These are phyloP conservation scores for Claviceps sp. DNA, from an alignment of 2,329 filamentous ascomycete species.

Conservation along the genomic window DNA sequence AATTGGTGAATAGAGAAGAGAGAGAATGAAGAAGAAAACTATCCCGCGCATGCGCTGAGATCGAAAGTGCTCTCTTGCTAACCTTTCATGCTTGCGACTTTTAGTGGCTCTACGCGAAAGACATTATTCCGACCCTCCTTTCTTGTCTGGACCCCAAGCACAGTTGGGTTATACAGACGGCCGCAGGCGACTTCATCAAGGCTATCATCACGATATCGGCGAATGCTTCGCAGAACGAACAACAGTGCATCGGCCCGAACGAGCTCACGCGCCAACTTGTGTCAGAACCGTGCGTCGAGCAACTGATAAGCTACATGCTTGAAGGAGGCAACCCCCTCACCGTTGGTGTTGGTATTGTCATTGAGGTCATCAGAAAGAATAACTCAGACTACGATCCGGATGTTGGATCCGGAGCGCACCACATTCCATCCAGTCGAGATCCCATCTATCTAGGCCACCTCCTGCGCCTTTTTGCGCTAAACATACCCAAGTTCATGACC, in stretches of 20 bases:
- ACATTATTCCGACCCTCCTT: constrained; percentile 75
- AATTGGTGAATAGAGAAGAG: no score
- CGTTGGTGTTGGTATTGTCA: constrained; percentile 92
- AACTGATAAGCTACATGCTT: constrained; percentile 84
- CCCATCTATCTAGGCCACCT: constrained; percentile 92
- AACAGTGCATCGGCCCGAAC: constrained; percentile 97
- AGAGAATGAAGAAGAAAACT: background rate
- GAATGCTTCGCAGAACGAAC: constrained; percentile 94
- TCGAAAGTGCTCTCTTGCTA: background rate
- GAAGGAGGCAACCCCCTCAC: constrained; percentile 86
- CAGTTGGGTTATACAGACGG: constrained; percentile 83
- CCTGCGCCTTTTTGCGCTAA: constrained; percentile 74
- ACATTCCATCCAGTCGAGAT: constrained; percentile 70
- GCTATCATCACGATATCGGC: constrained; percentile 98
- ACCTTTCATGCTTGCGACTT: background rate
- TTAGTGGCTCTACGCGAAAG: constrained; percentile 82
- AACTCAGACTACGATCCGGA: constrained; percentile 98
- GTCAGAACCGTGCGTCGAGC: constrained; percentile 68
- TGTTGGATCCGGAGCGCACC: constrained; percentile 66
- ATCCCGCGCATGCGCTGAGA: background rate
- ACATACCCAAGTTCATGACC: constrained; percentile 88
- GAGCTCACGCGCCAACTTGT: constrained; percentile 91
- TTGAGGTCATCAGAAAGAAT: constrained; percentile 97
- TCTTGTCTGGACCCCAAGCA: constrained; percentile 77
- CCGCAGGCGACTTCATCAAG: constrained; percentile 93